Conservation (phyloP, 2,329 filamentous ascomycete species). For the Waltergamsia citrina region DNA sequence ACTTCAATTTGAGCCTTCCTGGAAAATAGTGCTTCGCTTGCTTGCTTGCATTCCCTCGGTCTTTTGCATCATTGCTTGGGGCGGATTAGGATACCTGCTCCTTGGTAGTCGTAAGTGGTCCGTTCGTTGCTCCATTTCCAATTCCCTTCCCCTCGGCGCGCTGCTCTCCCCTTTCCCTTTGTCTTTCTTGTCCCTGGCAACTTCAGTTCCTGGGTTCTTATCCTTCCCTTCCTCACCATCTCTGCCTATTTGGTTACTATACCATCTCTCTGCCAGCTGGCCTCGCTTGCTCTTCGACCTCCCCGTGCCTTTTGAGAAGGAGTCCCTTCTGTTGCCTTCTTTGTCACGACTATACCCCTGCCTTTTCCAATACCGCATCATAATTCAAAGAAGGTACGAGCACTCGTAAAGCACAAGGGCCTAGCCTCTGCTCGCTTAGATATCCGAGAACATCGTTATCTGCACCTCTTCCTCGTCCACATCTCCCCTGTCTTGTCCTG, state of each 20-base stretch:
- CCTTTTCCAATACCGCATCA: too few species aligned
- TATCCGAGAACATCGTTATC: not conserved
- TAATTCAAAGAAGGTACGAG: too few species aligned
- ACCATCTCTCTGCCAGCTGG: not conserved
- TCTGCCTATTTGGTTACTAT: not conserved
- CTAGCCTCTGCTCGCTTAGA: too few species aligned
- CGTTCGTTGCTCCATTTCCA: too few species aligned
- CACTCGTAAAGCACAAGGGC: too few species aligned
- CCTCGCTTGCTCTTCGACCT: not conserved
- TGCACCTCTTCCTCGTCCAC: not conserved
- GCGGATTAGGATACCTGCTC: too few species aligned
- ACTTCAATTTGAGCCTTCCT: too few species aligned
- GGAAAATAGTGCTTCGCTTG: too few species aligned
- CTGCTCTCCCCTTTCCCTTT: not conserved
- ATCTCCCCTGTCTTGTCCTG: conserved; percentile 1
- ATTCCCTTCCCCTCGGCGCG: not conserved
- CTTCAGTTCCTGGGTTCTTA: not conserved
- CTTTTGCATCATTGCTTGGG: too few species aligned
- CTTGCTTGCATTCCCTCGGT: too few species aligned
- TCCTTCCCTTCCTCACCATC: conserved; percentile 1
- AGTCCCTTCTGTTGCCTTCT: not conserved
- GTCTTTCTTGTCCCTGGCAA: not conserved
- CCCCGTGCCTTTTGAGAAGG: not conserved
- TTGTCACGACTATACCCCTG: too few species aligned
- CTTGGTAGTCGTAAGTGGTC: too few species aligned